Evolutionary conservation across 2,329 filamentous ascomycete species (phyloP).

Genomic region (Nemania diffusa): DNA sequence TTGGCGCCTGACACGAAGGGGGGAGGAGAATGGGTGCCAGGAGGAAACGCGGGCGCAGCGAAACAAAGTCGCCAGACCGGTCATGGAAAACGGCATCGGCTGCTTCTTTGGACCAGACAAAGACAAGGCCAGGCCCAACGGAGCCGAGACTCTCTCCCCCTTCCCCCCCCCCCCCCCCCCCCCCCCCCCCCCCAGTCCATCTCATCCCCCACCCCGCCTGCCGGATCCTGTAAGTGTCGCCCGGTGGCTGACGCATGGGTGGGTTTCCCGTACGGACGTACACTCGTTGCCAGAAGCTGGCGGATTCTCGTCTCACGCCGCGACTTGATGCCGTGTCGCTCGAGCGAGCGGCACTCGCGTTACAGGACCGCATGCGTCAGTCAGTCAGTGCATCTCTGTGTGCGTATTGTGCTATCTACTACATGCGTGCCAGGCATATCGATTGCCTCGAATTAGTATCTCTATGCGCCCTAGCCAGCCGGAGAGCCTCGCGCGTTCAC

Average conservation of each 20-base stretch:
- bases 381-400: conserved; percentile 14
- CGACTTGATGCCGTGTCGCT: conserved; percentile 23
- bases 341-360: conserved; percentile 9
- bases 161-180: no score
- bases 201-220: no score
- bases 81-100: conserved; percentile 33
- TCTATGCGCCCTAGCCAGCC: neutral
- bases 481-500: neutral
- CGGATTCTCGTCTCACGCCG: conserved; percentile 26
- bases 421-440: conserved; percentile 3
- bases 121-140: conserved; percentile 18
- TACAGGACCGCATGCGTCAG: conserved; percentile 25
- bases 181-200: no score
- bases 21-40: neutral
- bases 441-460: neutral
- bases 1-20: conserved; percentile 15
- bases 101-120: no score
- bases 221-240: no score
- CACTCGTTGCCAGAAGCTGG: conserved; percentile 11
- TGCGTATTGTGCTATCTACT: no score
- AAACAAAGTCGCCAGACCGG: conserved; percentile 25
- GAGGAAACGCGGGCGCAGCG: neutral
- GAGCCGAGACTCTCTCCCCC: conserved; percentile 29
- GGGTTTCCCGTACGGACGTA: conserved; percentile 33
- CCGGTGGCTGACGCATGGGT: conserved; percentile 30